Evolutionary conservation across 139 green algal species (phyloP).

Genomic region (Chlamydomonas incerta): DNA sequence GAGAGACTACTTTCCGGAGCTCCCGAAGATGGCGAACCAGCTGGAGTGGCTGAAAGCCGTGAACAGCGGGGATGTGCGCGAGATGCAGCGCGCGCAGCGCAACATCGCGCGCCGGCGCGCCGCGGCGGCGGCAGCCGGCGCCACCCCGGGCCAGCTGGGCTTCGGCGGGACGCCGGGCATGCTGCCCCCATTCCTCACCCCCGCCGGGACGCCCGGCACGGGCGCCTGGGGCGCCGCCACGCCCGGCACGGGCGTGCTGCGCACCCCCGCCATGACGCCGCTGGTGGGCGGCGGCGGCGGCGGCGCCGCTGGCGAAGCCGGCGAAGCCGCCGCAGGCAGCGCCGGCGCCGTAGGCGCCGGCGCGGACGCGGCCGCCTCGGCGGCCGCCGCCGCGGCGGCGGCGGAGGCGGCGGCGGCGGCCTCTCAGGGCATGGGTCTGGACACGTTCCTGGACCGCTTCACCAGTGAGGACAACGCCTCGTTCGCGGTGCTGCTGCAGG

Average conservation of each 20-base stretch:
- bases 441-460: conserved; percentile 80
- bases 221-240: conserved; percentile 34
- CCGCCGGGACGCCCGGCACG: not conserved
- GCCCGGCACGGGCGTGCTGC: conserved; percentile 50
- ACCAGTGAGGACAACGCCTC: conserved; percentile 91
- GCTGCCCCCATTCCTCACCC: conserved; percentile 1
- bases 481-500: conserved; percentile 70
- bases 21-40: conserved; percentile 87
- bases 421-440: conserved; percentile 63
- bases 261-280: conserved; percentile 69
- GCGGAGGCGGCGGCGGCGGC: not conserved
- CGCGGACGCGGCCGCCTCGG: not conserved
- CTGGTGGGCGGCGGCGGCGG: conserved; percentile 34
- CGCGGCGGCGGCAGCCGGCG: not conserved
- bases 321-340: no score
- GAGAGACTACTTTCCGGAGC: conserved; percentile 94
- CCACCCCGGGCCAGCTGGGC: not conserved
- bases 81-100: conserved; percentile 76
- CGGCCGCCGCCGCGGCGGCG: not conserved
- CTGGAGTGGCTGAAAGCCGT: conserved; percentile 90
- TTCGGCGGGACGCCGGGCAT: not conserved
- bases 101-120: conserved; percentile 83
- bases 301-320: not conserved
- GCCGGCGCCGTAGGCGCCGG: not conserved
- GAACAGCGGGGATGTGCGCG: conserved; percentile 68